phyloP scores from a whole-genome alignment of 116 monocot species.

The Papilionanthe hybrid region DNA sequence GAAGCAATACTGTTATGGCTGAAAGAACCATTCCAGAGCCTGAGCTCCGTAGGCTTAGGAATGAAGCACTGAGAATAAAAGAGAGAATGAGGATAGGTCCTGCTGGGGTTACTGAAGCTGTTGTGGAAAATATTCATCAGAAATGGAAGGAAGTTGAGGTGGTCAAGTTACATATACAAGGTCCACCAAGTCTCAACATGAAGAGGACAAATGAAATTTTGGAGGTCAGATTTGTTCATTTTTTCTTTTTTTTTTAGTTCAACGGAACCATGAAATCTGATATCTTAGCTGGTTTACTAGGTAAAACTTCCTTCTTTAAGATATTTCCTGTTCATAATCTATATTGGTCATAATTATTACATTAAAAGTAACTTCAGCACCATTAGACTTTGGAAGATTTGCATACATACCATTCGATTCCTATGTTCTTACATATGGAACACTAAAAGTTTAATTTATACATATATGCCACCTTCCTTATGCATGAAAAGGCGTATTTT shows the following conservation, averaged over 20 bases:
- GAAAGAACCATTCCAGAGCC: slow-evolving; percentile 75
- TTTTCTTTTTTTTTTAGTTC: neutral
- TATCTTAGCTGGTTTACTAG: neutral
- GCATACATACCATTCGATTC: no score
- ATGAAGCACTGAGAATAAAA: slow-evolving; percentile 71
- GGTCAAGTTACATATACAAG: slow-evolving; percentile 79
- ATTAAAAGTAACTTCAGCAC: neutral
- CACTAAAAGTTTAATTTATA: no score
- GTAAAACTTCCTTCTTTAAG: neutral
- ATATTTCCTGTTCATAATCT: neutral
- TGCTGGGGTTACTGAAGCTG: slow-evolving; percentile 64
- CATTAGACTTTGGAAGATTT: neutral
- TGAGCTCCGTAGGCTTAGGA: slow-evolving; percentile 74
- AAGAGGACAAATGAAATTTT: slow-evolving; percentile 74
- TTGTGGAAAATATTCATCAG: slow-evolving; percentile 61
- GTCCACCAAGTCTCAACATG: slow-evolving; percentile 69
- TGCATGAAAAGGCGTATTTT: no score
- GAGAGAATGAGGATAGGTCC: slow-evolving; percentile 80
- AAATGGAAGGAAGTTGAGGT: slow-evolving; percentile 84
- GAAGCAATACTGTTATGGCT: slow-evolving; percentile 68
- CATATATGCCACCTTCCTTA: no score
- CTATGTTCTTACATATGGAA: no score
- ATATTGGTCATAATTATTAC: neutral
- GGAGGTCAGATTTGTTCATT: slow-evolving; percentile 48
- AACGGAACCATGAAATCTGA: neutral